These are phyloP conservation scores for Pyrus bretschneideri DNA, from an alignment of 306 rosid genomes.

Conservation along the genomic window DNA sequence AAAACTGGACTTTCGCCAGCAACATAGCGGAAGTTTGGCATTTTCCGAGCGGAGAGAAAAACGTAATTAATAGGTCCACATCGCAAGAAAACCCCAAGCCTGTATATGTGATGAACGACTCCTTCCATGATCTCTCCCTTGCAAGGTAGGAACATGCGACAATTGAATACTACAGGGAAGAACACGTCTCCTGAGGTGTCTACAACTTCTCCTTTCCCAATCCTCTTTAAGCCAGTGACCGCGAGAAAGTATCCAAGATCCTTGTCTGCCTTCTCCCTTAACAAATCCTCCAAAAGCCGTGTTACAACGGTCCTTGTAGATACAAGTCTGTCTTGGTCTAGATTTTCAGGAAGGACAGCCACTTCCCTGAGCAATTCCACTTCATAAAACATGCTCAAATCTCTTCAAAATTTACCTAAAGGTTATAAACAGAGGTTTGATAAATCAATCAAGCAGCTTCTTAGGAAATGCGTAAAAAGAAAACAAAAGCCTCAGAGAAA, in stretches of 20 bases:
- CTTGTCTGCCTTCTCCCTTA: constrained; percentile 30
- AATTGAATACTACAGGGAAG: constrained; percentile 34
- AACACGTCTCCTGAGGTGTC: constrained; percentile 8
- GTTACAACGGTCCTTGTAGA: constrained; percentile 19
- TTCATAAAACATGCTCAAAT: constrained; percentile 27
- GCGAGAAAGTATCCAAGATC: constrained; percentile 39
- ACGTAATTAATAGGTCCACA: constrained; percentile 41
- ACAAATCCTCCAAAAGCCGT: constrained; percentile 29
- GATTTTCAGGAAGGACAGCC: constrained; percentile 16
- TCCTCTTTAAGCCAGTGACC: constrained; percentile 31
- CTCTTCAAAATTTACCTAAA: constrained; percentile 7
- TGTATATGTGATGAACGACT: constrained; percentile 19
- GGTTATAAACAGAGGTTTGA: not conserved
- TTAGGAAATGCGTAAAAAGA: not conserved
- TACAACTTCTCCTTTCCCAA: constrained; percentile 16
- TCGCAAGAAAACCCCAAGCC: constrained; percentile 31
- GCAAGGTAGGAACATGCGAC: constrained; percentile 31
- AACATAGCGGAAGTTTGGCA: constrained; percentile 29
- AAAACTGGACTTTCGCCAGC: constrained; percentile 20
- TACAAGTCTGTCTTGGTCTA: constrained; percentile 3
- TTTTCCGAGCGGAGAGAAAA: constrained; percentile 28
- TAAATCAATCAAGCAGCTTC: not conserved
- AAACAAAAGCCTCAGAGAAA: not conserved
- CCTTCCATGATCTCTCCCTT: constrained; percentile 41
- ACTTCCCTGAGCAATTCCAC: constrained; percentile 31